These are phyloP conservation scores for Penicillium tannophilum DNA, from an alignment of 495 filamentous ascomycete genomes.

Conservation along the genomic window DNA sequence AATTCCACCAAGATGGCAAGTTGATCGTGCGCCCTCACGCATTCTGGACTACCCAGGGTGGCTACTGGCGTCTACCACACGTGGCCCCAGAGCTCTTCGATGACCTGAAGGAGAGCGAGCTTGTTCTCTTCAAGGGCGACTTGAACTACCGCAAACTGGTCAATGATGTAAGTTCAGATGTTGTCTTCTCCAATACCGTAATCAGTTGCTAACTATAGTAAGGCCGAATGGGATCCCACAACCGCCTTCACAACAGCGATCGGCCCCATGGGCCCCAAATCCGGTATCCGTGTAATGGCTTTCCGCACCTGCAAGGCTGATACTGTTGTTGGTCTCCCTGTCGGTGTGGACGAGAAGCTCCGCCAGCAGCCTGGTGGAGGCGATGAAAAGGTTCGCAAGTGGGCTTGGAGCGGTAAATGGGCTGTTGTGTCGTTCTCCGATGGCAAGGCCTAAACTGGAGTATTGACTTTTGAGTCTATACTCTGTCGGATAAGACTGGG, in stretches of 20 bases:
- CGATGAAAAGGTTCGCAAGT: conserved; percentile 74
- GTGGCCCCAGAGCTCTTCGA: conserved; percentile 66
- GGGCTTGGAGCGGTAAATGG: conserved; percentile 98
- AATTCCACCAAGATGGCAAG: conserved; percentile 77
- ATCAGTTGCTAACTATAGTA: conserved; percentile 9
- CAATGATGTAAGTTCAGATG: conserved; percentile 67
- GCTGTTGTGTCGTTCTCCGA: conserved; percentile 89
- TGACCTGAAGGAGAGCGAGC: conserved; percentile 79
- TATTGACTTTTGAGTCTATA: neutral
- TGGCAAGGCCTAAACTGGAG: conserved; percentile 54
- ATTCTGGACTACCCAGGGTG: conserved; percentile 87
- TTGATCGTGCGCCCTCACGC: conserved; percentile 75
- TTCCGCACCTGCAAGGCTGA: conserved; percentile 96
- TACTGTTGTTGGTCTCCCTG: conserved; percentile 83
- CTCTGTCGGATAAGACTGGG: neutral
- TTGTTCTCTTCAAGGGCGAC: conserved; percentile 98
- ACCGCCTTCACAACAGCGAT: conserved; percentile 86
- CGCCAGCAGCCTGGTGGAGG: conserved; percentile 65
- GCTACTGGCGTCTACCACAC: conserved; percentile 82
- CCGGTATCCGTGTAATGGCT: conserved; percentile 78
- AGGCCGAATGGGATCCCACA: conserved; percentile 85
- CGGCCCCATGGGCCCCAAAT: conserved; percentile 79
- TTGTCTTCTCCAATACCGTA: conserved; percentile 11
- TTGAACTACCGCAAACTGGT: conserved; percentile 92
- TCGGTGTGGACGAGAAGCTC: conserved; percentile 79